phyloP scores from a whole-genome alignment of 2,329 filamentous ascomycete species.

The Phialocephala sp. region DNA sequence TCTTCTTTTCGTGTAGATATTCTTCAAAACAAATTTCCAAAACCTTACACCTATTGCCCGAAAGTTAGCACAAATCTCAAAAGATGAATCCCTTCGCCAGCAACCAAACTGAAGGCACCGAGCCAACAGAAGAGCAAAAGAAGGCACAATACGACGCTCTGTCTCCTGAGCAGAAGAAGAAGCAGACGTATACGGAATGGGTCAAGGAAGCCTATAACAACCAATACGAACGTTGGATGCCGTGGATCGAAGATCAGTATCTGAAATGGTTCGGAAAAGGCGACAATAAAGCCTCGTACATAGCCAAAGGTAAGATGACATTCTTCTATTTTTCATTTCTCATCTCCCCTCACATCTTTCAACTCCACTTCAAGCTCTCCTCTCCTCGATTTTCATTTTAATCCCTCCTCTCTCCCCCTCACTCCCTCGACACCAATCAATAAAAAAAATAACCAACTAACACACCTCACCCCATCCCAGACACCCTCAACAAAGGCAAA shows the following conservation, averaged over 20 bases:
- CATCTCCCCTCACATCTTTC: background rate
- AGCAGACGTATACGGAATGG: conserved; percentile 55
- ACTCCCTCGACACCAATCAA: background rate
- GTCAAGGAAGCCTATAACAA: conserved; percentile 67
- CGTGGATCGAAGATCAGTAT: conserved; percentile 77
- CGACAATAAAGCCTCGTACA: conserved; percentile 77
- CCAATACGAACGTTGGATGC: conserved; percentile 77
- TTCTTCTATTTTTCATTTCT: background rate
- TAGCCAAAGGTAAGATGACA: conserved; percentile 61
- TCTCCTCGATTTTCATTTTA: too few species aligned
- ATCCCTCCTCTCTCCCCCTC: background rate
- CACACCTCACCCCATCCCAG: conserved; percentile 46
- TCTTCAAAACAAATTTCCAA: background rate
- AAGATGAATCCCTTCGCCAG: background rate
- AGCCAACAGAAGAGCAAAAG: conserved; percentile 32
- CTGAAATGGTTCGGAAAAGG: conserved; percentile 72
- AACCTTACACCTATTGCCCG: background rate
- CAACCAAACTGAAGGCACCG: background rate
- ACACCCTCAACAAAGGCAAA: conserved; percentile 71
- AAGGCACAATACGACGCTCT: conserved; percentile 29
- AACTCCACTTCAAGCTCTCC: background rate
- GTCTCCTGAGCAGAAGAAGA: conserved; percentile 30
- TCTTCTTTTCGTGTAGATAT: background rate
- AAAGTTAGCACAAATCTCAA: background rate
- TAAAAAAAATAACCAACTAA: background rate